Percentiles rank a stretch among this genome's conserved stretches.
Evolutionary conservation across 345 rosid genomes (phyloP).

Genomic region (Corchorus capsularis): DNA sequence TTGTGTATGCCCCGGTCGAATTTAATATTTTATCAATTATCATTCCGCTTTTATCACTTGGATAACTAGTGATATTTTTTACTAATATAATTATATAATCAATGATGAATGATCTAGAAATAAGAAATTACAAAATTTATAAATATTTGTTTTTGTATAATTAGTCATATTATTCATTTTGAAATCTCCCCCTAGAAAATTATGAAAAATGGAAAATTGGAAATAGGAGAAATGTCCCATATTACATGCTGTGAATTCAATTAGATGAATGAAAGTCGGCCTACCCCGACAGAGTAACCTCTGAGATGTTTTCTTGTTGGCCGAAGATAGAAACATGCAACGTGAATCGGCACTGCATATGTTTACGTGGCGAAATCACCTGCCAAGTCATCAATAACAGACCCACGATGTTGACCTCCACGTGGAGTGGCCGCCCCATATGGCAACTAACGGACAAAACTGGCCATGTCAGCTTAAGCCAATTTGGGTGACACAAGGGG

Average conservation of each 20-base stretch:
- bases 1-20: too few species aligned
- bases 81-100: too few species aligned
- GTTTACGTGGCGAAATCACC: constrained; percentile 15
- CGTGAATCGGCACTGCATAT: constrained; percentile 23
- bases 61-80: too few species aligned
- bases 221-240: too few species aligned
- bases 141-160: too few species aligned
- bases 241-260: neutral
- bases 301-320: constrained; percentile 13
- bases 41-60: too few species aligned
- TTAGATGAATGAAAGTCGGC: neutral
- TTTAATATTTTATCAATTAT: too few species aligned
- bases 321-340: constrained; percentile 12
- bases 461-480: constrained; percentile 6
- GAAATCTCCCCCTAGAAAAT: too few species aligned
- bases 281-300: neutral
- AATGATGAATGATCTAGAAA: too few species aligned
- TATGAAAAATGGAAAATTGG: too few species aligned
- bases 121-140: too few species aligned
- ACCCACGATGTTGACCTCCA: constrained; percentile 28
- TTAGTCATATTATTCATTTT: too few species aligned
- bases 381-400: constrained; percentile 12
- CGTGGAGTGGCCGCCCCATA: constrained; percentile 17
- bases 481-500: neutral
- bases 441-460: constrained; percentile 11